Percentiles rank a stretch among this genome's conserved stretches.
phyloP scores from a whole-genome alignment of 176 grass and related monocot genomes.

The Themeda triandra region DNA sequence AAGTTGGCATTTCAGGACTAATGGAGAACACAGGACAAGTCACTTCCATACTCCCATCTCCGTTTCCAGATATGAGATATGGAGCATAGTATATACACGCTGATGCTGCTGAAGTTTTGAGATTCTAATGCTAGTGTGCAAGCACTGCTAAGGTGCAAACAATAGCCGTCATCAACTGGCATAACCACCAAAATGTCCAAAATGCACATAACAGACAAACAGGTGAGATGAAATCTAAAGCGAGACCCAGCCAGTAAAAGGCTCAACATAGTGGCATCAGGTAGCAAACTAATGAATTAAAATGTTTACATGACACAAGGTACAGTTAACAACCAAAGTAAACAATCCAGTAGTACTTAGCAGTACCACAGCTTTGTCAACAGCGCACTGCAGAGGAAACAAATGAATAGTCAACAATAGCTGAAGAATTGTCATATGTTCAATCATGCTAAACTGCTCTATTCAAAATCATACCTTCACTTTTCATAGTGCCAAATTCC shows the following conservation, averaged over 20 bases:
- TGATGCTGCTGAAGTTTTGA: too few species aligned
- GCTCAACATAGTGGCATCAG: too few species aligned
- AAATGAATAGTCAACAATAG: background rate
- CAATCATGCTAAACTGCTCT: background rate
- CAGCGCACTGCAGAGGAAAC: constrained; percentile 1
- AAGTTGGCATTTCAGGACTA: too few species aligned
- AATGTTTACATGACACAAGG: too few species aligned
- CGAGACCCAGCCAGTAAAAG: too few species aligned
- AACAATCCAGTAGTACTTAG: background rate
- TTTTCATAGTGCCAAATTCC: too few species aligned
- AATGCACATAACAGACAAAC: background rate
- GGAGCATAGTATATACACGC: too few species aligned
- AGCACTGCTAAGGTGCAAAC: background rate
- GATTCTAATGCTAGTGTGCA: too few species aligned
- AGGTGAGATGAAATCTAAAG: background rate
- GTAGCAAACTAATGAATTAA: too few species aligned
- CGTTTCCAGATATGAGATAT: background rate
- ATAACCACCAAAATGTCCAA: background rate
- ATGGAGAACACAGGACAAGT: background rate
- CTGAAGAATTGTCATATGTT: background rate
- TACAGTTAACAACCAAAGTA: background rate
- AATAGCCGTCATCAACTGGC: background rate
- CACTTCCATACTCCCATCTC: background rate
- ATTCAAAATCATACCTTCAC: background rate
- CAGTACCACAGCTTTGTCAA: background rate